Evolutionary conservation across 805 yeast species (phyloP).

Genomic region (Starmerella floris): DNA sequence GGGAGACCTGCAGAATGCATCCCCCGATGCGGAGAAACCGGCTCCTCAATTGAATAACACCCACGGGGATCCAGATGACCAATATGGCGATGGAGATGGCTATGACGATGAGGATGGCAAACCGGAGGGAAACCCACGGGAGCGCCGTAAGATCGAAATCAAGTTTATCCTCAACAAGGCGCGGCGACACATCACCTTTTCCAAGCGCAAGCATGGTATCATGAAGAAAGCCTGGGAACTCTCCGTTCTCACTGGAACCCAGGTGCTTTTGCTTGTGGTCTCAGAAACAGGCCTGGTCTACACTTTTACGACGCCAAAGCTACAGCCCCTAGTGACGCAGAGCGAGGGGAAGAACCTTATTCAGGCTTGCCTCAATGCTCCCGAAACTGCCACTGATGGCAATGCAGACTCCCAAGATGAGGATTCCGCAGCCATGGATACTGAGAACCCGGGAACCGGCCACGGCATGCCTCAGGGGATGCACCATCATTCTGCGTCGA

Average conservation of each 20-base stretch:
- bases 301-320: slow-evolving; percentile 97
- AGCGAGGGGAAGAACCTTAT: slow-evolving; percentile 94
- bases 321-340: slow-evolving; percentile 94
- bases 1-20: neutral
- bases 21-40: neutral
- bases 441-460: slow-evolving; percentile 3
- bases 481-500: no score
- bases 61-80: slow-evolving; percentile 4
- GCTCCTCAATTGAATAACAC: slow-evolving; percentile 4
- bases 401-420: slow-evolving; percentile 10
- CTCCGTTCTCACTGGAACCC: slow-evolving; percentile 93
- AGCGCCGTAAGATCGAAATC: slow-evolving; percentile 85
- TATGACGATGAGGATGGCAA: slow-evolving; percentile 36
- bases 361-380: slow-evolving; percentile 93
- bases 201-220: slow-evolving; percentile 96
- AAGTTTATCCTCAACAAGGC: slow-evolving; percentile 95
- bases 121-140: slow-evolving; percentile 29
- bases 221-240: slow-evolving; percentile 99
- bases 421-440: slow-evolving; percentile 4
- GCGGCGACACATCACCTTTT: slow-evolving; percentile 93
- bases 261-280: slow-evolving; percentile 84
- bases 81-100: slow-evolving; percentile 21
- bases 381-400: slow-evolving; percentile 45
- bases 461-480: no score
- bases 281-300: slow-evolving; percentile 97